These are phyloP conservation scores for Diaporthe nobilis DNA, from an alignment of 2,329 filamentous ascomycete species.

Conservation along the genomic window DNA sequence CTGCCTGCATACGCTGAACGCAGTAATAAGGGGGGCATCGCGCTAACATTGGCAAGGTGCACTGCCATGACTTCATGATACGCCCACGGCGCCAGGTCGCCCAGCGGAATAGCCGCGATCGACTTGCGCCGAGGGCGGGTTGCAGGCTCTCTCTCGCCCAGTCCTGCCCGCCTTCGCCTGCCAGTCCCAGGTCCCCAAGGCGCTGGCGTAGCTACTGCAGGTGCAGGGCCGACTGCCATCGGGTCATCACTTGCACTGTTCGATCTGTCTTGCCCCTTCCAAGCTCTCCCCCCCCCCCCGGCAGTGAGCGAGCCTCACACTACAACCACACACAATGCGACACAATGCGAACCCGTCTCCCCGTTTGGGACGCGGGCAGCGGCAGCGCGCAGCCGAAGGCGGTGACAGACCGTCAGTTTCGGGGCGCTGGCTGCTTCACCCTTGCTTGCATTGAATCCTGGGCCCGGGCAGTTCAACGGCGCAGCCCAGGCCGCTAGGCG, in stretches of 20 bases:
- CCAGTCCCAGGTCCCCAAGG: neutral
- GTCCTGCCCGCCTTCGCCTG: neutral
- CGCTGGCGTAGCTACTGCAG: constrained; percentile 11
- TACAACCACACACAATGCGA: neutral
- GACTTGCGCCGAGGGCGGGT: neutral
- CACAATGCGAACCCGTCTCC: constrained; percentile 15
- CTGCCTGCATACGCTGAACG: constrained; percentile 11
- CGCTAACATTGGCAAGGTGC: constrained; percentile 2
- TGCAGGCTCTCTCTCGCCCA: neutral
- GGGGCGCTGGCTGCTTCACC: constrained; percentile 4
- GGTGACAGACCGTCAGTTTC: constrained; percentile 28
- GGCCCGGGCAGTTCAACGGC: constrained; percentile 11
- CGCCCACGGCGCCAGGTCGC: neutral
- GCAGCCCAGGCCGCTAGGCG: constrained; percentile 3
- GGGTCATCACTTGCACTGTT: constrained; percentile 13
- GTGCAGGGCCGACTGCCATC: neutral
- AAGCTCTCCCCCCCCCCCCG: too few relatives aligned
- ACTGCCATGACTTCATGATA: constrained; percentile 29
- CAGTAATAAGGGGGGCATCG: constrained; percentile 24
- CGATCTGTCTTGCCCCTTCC: neutral
- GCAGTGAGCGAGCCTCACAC: constrained; percentile 9
- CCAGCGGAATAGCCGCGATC: constrained; percentile 19
- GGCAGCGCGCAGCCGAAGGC: constrained; percentile 24
- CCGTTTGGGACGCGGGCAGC: constrained; percentile 9
- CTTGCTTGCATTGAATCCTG: constrained; percentile 23